A percentile compares a stretch with the other conserved stretches of the same genome.
phyloP scores from a whole-genome alignment of 495 filamentous ascomycete species.

The Aspergillus homomorphus region DNA sequence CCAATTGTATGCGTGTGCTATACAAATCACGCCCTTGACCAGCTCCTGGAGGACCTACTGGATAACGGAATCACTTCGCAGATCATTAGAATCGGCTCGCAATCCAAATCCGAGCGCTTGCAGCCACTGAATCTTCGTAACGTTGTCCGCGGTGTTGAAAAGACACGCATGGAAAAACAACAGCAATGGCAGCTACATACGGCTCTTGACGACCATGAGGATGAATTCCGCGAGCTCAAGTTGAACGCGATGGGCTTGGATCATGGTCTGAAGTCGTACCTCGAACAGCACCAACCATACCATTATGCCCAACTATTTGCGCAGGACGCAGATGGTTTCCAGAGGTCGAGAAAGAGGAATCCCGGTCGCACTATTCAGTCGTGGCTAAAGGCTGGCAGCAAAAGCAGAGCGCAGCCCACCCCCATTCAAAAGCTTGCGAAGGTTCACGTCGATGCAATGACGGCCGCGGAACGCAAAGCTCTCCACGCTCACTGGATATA shows the following conservation, averaged over 20 bases:
- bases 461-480: conserved; percentile 20
- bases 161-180: conserved; percentile 41
- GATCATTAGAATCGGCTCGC: conserved; percentile 67
- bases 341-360: conserved; percentile 20
- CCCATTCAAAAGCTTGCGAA: conserved; percentile 13
- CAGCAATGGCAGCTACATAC: conserved; percentile 14
- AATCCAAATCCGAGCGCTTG: conserved; percentile 56
- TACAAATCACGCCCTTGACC: conserved; percentile 74
- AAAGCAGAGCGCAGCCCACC: conserved; percentile 10
- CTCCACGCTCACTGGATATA: conserved; percentile 46
- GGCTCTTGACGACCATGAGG: conserved; percentile 15
- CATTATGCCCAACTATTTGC: conserved; percentile 27
- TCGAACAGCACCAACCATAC: conserved; percentile 9
- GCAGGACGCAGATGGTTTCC: conserved; percentile 12
- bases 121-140: conserved; percentile 40
- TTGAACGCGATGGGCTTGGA: conserved; percentile 1
- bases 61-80: conserved; percentile 48
- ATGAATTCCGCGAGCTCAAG: conserved; percentile 9
- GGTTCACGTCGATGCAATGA: conserved; percentile 24
- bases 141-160: conserved; percentile 27
- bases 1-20: conserved; percentile 67
- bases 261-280: conserved; percentile 16
- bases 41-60: conserved; percentile 63
- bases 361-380: conserved; percentile 23
- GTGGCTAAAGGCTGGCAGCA: conserved; percentile 23